Percentiles rank a stretch among this genome's conserved stretches.
phyloP scores from a whole-genome alignment of 2,329 filamentous ascomycete genomes.

The Xylariaceae sp. region DNA sequence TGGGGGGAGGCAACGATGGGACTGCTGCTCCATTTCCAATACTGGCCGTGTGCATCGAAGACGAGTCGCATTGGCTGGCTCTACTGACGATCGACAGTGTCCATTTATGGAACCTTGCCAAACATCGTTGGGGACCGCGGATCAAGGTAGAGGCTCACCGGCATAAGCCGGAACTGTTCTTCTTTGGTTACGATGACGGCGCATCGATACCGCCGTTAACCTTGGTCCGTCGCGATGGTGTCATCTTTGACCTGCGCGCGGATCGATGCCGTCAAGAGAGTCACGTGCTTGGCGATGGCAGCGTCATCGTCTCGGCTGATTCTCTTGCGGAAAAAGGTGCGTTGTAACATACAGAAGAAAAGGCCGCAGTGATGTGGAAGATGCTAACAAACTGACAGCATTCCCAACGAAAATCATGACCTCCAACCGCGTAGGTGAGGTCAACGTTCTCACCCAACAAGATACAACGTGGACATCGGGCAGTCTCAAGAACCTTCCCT shows the following conservation, averaged over 20 bases:
- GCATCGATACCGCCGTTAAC: slow-evolving; percentile 41
- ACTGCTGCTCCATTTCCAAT: slow-evolving; percentile 48
- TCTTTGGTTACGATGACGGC: slow-evolving; percentile 44
- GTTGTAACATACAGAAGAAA: no score
- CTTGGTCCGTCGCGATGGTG: slow-evolving; percentile 57
- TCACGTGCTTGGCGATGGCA: slow-evolving; percentile 41
- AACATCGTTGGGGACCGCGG: slow-evolving; percentile 48
- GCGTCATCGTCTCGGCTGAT: slow-evolving; percentile 42
- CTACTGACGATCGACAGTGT: slow-evolving; percentile 53
- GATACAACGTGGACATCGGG: slow-evolving; percentile 42
- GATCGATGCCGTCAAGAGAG: slow-evolving; percentile 34
- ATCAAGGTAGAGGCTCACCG: slow-evolving; percentile 48
- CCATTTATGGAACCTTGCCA: slow-evolving; percentile 54
- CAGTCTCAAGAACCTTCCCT: slow-evolving; percentile 35
- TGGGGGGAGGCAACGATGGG: slow-evolving; percentile 31
- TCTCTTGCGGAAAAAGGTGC: slow-evolving; percentile 38
- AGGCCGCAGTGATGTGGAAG: no score
- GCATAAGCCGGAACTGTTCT: slow-evolving; percentile 54
- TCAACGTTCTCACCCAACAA: slow-evolving; percentile 23
- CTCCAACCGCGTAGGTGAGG: slow-evolving; percentile 24
- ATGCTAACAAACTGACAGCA: slow-evolving; percentile 14
- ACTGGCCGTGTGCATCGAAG: slow-evolving; percentile 56
- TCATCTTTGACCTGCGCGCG: slow-evolving; percentile 50
- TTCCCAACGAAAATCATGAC: slow-evolving; percentile 24
- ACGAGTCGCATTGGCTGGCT: slow-evolving; percentile 57